phyloP scores from a whole-genome alignment of 345 rosid genomes.

The Dipteronia sinensis region DNA sequence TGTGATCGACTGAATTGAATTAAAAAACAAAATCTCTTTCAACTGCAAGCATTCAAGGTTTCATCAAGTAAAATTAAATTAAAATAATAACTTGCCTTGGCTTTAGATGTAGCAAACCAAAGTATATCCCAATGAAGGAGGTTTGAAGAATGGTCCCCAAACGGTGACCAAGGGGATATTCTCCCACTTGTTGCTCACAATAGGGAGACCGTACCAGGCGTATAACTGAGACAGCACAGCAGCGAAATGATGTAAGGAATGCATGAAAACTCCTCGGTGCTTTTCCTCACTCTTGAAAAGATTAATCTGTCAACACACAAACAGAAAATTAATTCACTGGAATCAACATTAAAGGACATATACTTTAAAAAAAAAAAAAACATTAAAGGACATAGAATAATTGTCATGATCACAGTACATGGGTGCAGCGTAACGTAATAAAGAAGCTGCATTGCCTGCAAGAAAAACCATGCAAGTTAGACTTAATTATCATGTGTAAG shows the following conservation, averaged over 20 bases:
- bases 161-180: slow-evolving; percentile 66
- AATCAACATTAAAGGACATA: not conserved
- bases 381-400: too few species aligned
- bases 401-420: slow-evolving; percentile 40
- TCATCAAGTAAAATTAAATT: too few species aligned
- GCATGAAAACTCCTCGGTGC: slow-evolving; percentile 76
- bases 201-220: slow-evolving; percentile 85
- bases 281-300: slow-evolving; percentile 70
- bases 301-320: slow-evolving; percentile 56
- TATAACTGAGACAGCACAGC: slow-evolving; percentile 66
- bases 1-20: too few species aligned
- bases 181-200: slow-evolving; percentile 81
- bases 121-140: slow-evolving; percentile 60
- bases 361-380: too few species aligned
- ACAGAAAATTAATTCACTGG: not conserved
- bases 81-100: slow-evolving; percentile 47
- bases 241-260: slow-evolving; percentile 70
- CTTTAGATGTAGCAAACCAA: slow-evolving; percentile 49
- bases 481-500: too few species aligned
- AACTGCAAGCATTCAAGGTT: too few species aligned
- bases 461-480: too few species aligned
- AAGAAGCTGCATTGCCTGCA: slow-evolving; percentile 84
- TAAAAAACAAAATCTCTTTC: too few species aligned
- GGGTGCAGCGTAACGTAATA: slow-evolving; percentile 71
- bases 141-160: slow-evolving; percentile 72